These are phyloP conservation scores for Teunomyces lycoperdinae DNA, from an alignment of 805 yeast species.

Conservation along the genomic window DNA sequence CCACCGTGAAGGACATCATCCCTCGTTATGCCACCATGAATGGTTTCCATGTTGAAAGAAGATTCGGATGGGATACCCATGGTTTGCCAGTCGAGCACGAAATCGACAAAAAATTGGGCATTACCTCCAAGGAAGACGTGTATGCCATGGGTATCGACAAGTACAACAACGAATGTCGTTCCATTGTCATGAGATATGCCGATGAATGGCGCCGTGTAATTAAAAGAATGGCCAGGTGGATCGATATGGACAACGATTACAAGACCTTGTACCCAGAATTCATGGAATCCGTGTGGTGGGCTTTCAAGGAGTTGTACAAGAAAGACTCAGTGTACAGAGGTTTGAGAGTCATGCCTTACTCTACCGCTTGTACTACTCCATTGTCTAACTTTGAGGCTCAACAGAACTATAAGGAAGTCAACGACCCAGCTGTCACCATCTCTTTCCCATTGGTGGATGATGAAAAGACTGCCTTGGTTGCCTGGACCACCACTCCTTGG, in stretches of 20 bases:
- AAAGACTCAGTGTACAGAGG: constrained; percentile 93
- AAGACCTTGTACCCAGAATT: constrained; percentile 92
- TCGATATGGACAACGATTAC: constrained; percentile 97
- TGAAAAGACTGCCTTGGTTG: constrained; percentile 80
- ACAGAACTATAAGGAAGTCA: constrained; percentile 95
- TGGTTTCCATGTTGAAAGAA: constrained; percentile 92
- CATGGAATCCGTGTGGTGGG: constrained; percentile 99
- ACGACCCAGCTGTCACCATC: constrained; percentile 93
- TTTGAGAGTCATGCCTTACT: constrained; percentile 96
- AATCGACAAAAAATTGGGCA: constrained; percentile 94
- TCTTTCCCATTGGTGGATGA: constrained; percentile 82
- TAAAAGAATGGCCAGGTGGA: constrained; percentile 97
- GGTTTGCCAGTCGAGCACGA: constrained; percentile 98
- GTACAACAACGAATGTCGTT: constrained; percentile 91
- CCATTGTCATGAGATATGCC: constrained; percentile 97
- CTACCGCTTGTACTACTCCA: constrained; percentile 96
- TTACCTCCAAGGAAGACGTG: constrained; percentile 91
- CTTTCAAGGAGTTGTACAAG: constrained; percentile 80
- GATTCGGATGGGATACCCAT: constrained; percentile 99
- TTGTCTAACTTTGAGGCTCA: constrained; percentile 97
- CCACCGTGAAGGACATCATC: constrained; percentile 95
- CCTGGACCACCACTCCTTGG: constrained; percentile 99
- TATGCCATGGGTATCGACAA: constrained; percentile 90
- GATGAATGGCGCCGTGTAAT: constrained; percentile 92
- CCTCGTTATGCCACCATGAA: constrained; percentile 98